Base-by-base conservation (phyloP, 192 early-diverging fungal genomes). In the Allomyces macrogynus region DNA sequence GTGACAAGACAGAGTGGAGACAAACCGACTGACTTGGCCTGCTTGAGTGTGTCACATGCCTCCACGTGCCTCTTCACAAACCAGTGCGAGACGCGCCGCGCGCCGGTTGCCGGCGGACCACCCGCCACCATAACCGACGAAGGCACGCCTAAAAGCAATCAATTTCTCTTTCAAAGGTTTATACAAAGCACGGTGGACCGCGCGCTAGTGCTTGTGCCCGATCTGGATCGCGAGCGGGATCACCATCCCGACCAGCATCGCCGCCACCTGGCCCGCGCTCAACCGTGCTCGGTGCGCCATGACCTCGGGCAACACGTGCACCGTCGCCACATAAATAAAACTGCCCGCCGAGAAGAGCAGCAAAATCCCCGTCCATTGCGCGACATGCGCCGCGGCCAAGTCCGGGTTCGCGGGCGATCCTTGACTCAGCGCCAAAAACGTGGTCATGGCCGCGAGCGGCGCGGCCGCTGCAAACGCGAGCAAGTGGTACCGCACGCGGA, bases 321-420 rank as follows among this genome's bases (percentile, higher is more conserved):
- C 75, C 72, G 91, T 90, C 0, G 94, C 90, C 7, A 95, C 94
- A 68, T 97, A 97, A 24, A 95, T 72, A 69, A 97, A 90, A 0
- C 85, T 88, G 18, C 87, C 86, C 0, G 91, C 95, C 11, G 91
- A 93, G 67, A 94, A 97, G 44, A 97, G 68, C 22, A 97, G 81
- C 4, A 82, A 77, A 61, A 89, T 79, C 44, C 85, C 90, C 43
- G 88, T 93, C 82, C 83, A 90, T 74, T 80, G 84, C 70, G 75
- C 73, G 76, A 85, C 73, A 27, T 66, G 73, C 23, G 60, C 67
- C 20, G 71, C 66, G 3, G 65, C 65, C 4, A 75, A 66, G 16
- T 73, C 79, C 9, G 69, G 67, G 23, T 74, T 66, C 14, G 64
- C 24, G 23, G 77, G 69, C 9, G 81, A 70, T 18, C 76, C 63